Base-by-base conservation (phyloP, 352 stramenopile genomes). In the Globisporangium recalcitrans region DNA sequence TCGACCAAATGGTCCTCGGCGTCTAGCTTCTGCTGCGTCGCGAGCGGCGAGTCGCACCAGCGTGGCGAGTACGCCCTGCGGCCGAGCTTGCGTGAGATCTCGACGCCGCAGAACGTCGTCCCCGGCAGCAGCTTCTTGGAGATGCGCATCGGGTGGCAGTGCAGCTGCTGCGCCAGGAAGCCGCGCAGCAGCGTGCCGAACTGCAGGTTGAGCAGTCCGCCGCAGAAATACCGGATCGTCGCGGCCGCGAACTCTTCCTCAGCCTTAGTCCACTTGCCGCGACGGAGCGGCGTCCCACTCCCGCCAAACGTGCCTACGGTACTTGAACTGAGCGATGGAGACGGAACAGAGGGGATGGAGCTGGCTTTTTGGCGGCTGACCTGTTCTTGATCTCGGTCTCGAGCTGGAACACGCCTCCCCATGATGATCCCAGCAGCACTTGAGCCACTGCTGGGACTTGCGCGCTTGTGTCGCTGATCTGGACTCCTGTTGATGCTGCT, bases 111-210 rank as follows among this genome's bases (percentile, higher is more conserved):
- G 51, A 90, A 87, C 29, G 82, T 72, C 27, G 59, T 65, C 5
- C 80, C 80, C 0, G 80, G 78, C 46, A 90, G 66, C 27, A 91
- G 65, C 64, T 91, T 91, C 76, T 91, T 91, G 42, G 82, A 91
- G 63, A 91, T 85, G 16, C 82, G 74, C 82, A 91, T 91, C 24
- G 82, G 82, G 53, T 87, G 76, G 65, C 82, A 91, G 62, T 91
- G 76, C 1, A 91, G 67, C 49, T 86, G 72, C 59, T 87, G 73
- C 1, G 82, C 82, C 38, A 91, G 67, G 66, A 86, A 91, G 24
- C 79, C 77, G n/a, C 82, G 76, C 31, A 91, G 67, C 16, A 77
- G 88, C 52, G 82, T 89, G 62, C 82, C 82, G 67, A 87, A 88
- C 64, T 87, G 78, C 32, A 92, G 77, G 27, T 77, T 70, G 27